Evolutionary conservation across 306 rosid genomes (phyloP), one percentile per base, ranked within the genome.

Genomic region (Trichosanthes truncata): DNA sequence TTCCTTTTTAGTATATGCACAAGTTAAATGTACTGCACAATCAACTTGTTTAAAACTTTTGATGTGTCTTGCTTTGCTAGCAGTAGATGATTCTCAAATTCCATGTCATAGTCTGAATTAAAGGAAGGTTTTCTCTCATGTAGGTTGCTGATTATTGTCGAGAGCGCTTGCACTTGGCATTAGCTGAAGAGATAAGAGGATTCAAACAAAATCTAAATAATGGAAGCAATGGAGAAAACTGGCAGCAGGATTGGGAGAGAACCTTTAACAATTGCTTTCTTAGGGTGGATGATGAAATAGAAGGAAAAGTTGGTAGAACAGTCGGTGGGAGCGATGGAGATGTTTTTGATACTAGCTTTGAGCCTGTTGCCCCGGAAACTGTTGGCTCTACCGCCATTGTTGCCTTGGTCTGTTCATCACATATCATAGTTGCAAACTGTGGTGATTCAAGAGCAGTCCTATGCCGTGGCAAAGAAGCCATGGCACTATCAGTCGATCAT

Each of bases 381-480:
- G 92, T 89, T 36, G 92, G 92, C 25, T 89, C 92, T 35, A 89
- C 92, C 0, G 92, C 92, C 38, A 88, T 89, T 53, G 88, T 89
- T 67, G 92, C 87, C 0, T 72, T 89, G 56, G 83, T 89, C 40
- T 86, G 87, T 63, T 85, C 92, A 20, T 84, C 92, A 11, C 92
- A 89, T 80, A 83, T 86, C 67, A 89, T 89, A 59, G 90, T 89
- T 77, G 87, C 92, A 0, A 89, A 86, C 81, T 89, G 90, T 59
- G 92, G 92, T 11, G 92, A 89, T 78, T 89, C 92, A 53, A 84
- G 92, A 89, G 88, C 92, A 9, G 88, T 89, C 45, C 79, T 88
- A 15, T 86, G 84, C 62, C 92, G 92, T 33, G 90, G 88, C 35
- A 89, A 88, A 86, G 88, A 86, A 86, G 41, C 92, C 4, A 61